phyloP scores from a whole-genome alignment of 305 asterid species.

The Ilex paraguariensis region DNA sequence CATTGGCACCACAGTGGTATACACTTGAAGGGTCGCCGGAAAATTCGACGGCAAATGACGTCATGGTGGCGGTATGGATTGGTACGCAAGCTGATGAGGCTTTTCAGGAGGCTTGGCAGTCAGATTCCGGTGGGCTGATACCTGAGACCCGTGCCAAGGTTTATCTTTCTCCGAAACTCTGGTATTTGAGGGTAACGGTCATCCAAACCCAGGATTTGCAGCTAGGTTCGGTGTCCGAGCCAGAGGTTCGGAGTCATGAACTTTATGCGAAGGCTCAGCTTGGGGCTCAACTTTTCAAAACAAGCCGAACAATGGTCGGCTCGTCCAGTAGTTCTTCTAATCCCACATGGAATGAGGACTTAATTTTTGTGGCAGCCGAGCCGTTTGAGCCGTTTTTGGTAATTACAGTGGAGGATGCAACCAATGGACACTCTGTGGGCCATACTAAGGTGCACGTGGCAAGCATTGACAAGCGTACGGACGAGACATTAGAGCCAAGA shows the following conservation, averaged over 20 bases:
- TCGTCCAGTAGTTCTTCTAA: slow-evolving; percentile 35
- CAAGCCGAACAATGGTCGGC: slow-evolving; percentile 60
- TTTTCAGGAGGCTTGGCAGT: slow-evolving; percentile 96
- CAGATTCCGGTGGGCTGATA: slow-evolving; percentile 88
- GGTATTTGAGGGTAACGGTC: slow-evolving; percentile 94
- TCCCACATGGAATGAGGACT: slow-evolving; percentile 92
- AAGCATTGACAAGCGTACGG: slow-evolving; percentile 66
- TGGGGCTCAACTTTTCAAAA: slow-evolving; percentile 76
- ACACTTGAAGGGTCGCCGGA: slow-evolving; percentile 40
- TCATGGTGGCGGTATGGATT: slow-evolving; percentile 87
- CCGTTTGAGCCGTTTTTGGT: slow-evolving; percentile 86
- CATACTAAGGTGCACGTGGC: slow-evolving; percentile 60
- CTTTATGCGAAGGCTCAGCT: slow-evolving; percentile 81
- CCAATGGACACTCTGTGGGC: slow-evolving; percentile 56
- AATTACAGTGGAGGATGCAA: slow-evolving; percentile 65
- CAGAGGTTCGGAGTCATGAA: slow-evolving; percentile 62
- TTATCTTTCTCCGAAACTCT: slow-evolving; percentile 88
- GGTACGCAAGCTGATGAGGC: slow-evolving; percentile 93
- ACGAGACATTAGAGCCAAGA: slow-evolving; percentile 69
- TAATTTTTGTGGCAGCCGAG: slow-evolving; percentile 86
- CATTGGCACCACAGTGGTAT: slow-evolving; percentile 98
- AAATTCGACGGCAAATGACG: slow-evolving; percentile 48
- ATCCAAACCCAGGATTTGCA: slow-evolving; percentile 95
- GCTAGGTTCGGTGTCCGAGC: slow-evolving; percentile 45
- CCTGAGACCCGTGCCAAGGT: slow-evolving; percentile 96